Evolutionary conservation across 495 filamentous ascomycete genomes (phyloP).

Genomic region (Trichoderma orchidacearum): DNA sequence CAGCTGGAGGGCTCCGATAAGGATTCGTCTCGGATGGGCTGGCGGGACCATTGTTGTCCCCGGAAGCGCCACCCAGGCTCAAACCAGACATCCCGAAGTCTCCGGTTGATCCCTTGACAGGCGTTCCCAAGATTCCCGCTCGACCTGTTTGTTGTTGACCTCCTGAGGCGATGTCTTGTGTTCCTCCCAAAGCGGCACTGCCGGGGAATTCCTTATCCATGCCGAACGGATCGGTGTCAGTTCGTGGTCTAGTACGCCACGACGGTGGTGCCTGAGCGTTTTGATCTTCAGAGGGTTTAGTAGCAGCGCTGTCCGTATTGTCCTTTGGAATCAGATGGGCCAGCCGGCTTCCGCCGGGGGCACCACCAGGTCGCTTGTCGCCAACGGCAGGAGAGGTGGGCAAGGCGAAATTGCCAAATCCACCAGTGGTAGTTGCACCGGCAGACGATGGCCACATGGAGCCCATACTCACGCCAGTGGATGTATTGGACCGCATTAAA

Average conservation of each 20-base stretch:
- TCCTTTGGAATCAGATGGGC: slow-evolving; percentile 74
- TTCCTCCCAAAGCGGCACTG: slow-evolving; percentile 69
- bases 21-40: slow-evolving; percentile 96
- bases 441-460: slow-evolving; percentile 57
- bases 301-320: slow-evolving; percentile 48
- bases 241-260: slow-evolving; percentile 43
- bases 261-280: slow-evolving; percentile 18
- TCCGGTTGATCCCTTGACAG: slow-evolving; percentile 39
- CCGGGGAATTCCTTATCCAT: slow-evolving; percentile 49
- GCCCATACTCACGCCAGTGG: slow-evolving; percentile 22
- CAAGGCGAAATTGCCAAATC: slow-evolving; percentile 77
- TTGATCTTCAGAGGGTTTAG: slow-evolving; percentile 19
- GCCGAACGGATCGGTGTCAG: slow-evolving; percentile 70
- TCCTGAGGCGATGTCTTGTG: slow-evolving; percentile 56
- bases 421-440: slow-evolving; percentile 59
- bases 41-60: slow-evolving; percentile 37
- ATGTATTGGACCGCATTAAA: slow-evolving; percentile 57
- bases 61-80: slow-evolving; percentile 39
- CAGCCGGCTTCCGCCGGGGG: slow-evolving; percentile 67
- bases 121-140: slow-evolving; percentile 36
- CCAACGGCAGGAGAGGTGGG: slow-evolving; percentile 31
- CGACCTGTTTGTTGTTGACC: slow-evolving; percentile 21
- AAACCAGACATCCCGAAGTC: slow-evolving; percentile 79
- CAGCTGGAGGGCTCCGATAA: slow-evolving; percentile 88
- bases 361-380: slow-evolving; percentile 62